Evolutionary conservation across 1,139 yeast species (phyloP).

Genomic region (Scheffersomyces cryptocercus): DNA sequence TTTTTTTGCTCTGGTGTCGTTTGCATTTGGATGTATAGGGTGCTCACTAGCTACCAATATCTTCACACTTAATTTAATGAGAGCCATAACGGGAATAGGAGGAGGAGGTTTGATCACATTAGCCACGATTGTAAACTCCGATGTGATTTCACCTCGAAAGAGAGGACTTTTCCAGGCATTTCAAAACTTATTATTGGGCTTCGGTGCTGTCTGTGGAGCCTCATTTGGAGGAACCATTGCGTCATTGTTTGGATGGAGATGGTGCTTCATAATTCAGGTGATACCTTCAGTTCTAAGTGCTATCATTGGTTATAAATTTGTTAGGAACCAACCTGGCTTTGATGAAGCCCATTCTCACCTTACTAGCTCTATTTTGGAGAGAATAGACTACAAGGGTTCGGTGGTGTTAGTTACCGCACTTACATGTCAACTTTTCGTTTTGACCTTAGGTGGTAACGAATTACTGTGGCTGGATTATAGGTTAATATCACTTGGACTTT

Average conservation of each 20-base stretch:
- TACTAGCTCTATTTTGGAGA: slow-evolving; percentile 5
- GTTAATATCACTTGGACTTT: slow-evolving; percentile 5
- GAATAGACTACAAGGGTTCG: slow-evolving; percentile 23
- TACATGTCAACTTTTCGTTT: slow-evolving; percentile 26
- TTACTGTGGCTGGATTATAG: slow-evolving; percentile 19
- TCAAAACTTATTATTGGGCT: slow-evolving; percentile 25
- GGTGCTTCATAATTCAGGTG: slow-evolving; percentile 23
- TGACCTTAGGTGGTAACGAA: slow-evolving; percentile 27
- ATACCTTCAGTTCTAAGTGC: slow-evolving; percentile 18
- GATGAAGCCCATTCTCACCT: slow-evolving; percentile 3
- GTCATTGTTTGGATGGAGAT: slow-evolving; percentile 21
- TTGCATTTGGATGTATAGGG: slow-evolving; percentile 16
- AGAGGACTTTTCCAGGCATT: slow-evolving; percentile 30
- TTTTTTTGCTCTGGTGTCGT: slow-evolving; percentile 20
- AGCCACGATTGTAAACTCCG: slow-evolving; percentile 31
- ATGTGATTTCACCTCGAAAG: slow-evolving; percentile 24
- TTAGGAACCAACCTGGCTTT: slow-evolving; percentile 18
- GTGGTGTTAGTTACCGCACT: slow-evolving; percentile 22
- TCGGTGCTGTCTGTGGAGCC: slow-evolving; percentile 28
- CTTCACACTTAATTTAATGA: slow-evolving; percentile 9
- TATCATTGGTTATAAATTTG: slow-evolving; percentile 16
- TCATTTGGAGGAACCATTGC: slow-evolving; percentile 26
- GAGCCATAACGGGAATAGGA: slow-evolving; percentile 32
- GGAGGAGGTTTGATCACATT: slow-evolving; percentile 34
- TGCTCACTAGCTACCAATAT: slow-evolving; percentile 11